These are phyloP conservation scores for Scortechinia acanthostroma DNA, from an alignment of 2,329 filamentous ascomycete species.

Conservation along the genomic window DNA sequence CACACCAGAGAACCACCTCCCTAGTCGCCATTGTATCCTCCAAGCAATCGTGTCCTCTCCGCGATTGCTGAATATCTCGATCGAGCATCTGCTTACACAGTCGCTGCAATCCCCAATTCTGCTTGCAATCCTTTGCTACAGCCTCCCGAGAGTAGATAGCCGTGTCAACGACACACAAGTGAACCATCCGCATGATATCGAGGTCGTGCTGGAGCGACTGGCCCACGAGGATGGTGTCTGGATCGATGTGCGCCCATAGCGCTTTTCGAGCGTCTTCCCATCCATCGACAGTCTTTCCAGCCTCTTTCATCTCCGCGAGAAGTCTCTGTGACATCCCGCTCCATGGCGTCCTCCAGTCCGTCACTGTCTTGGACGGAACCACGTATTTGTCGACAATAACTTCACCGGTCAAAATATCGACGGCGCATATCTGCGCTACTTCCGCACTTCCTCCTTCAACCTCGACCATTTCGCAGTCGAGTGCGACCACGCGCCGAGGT, in stretches of 20 bases:
- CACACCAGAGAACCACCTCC: conserved; percentile 35
- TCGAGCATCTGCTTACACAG: conserved; percentile 22
- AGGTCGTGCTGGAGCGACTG: conserved; percentile 36
- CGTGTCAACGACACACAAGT: conserved; percentile 33
- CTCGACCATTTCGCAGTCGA: conserved; percentile 40
- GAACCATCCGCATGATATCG: conserved; percentile 28
- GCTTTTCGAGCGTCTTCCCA: conserved; percentile 31
- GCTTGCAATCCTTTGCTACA: conserved; percentile 10
- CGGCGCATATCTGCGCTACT: conserved; percentile 24
- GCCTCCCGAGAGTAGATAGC: conserved; percentile 26
- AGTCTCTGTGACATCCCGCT: conserved; percentile 24
- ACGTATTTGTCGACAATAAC: conserved; percentile 33
- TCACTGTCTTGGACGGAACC: conserved; percentile 18
- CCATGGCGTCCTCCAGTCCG: conserved; percentile 24
- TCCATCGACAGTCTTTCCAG: conserved; percentile 21
- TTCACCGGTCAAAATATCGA: conserved; percentile 37
- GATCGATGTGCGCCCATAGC: conserved; percentile 31
- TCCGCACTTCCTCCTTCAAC: conserved; percentile 16
- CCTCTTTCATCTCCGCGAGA: conserved; percentile 18
- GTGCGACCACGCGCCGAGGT: conserved; percentile 22
- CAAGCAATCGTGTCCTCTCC: conserved; percentile 33
- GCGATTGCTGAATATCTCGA: conserved; percentile 22
- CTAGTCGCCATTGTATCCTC: conserved; percentile 39
- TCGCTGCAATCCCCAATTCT: conserved; percentile 23
- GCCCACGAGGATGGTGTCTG: conserved; percentile 35